Evolutionary conservation across 129 eudicot species (phyloP), one percentile per base, ranked within the genome.

Genomic region (Pulicaria dysenterica): DNA sequence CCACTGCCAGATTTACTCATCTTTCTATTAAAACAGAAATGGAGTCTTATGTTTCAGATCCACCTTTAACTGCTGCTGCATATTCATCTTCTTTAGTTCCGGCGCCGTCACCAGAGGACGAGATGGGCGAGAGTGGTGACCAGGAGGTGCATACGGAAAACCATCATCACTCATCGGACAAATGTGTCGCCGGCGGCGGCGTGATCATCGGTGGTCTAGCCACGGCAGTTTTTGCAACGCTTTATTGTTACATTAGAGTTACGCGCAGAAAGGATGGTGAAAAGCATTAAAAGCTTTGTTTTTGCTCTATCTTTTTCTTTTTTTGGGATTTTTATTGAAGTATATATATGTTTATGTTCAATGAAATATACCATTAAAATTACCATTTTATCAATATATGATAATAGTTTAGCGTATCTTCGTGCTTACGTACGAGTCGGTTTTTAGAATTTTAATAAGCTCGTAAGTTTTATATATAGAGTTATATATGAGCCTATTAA

Each of bases 131-230:
- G 49, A 46, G 67, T 19, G 69, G 11, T 10, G 81, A 64, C 3
- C 70, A 66, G 16, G 70, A 77, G 53, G 73, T 42, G 41, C 78
- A 60, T 49, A 17, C 43, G 11, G 77, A 58, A 56, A 77, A 55
- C 51, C 88, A 74, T 37, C 88, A 80, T 78, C 87, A 78, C 51
- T 76, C 82, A 7, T 36, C 87, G 45, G 89, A 81, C 46, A 84
- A 81, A 48, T 82, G 86, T 0, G 75, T 85, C 4, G 88, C 86
- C 0, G 90, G 87, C 2, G 95, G 86, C 1, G 95, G 88, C n/a
- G 95, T 85, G 54, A 83, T 88, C 73, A 72, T 88, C 51, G 88
- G 89, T 59, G 95, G 95, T 3, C 86, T 88, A 51, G 83, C 67
- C 8, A 80, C 84, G 51, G 88, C 67, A 7, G 17, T 73, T 77